Evolutionary conservation across 768 basidiomycete genomes (phyloP).

Genomic region (Pleurotus sapidus): DNA sequence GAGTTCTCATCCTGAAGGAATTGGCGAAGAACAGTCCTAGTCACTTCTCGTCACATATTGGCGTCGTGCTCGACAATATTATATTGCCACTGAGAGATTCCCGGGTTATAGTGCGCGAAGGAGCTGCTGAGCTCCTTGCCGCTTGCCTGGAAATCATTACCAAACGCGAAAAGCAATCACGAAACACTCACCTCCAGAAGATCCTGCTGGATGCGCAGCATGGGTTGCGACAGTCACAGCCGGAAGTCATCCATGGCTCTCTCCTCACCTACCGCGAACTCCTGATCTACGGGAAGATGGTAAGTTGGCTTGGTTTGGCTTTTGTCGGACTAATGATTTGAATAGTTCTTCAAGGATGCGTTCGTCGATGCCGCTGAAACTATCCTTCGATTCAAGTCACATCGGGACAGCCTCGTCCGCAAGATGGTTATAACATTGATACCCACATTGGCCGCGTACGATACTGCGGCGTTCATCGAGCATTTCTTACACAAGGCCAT

Average conservation of each 20-base stretch:
- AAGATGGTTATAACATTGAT: conserved; percentile 96
- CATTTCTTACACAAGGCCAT: conserved; percentile 93
- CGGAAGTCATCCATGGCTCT: conserved; percentile 92
- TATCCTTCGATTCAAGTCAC: conserved; percentile 83
- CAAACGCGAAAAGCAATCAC: conserved; percentile 64
- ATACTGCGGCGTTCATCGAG: conserved; percentile 88
- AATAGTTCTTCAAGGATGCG: conserved; percentile 82
- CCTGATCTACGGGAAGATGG: conserved; percentile 91
- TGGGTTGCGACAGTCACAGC: conserved; percentile 74
- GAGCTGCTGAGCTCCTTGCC: conserved; percentile 90
- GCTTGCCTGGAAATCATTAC: conserved; percentile 89
- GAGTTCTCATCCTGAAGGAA: conserved; percentile 92
- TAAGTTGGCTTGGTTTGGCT: conserved; percentile 32
- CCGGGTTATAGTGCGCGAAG: conserved; percentile 87
- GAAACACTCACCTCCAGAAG: conserved; percentile 66
- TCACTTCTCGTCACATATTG: conserved; percentile 87
- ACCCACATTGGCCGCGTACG: conserved; percentile 91
- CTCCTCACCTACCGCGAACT: conserved; percentile 89
- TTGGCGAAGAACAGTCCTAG: conserved; percentile 85
- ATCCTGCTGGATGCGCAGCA: conserved; percentile 88
- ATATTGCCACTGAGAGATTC: conserved; percentile 87
- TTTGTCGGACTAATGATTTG: neutral
- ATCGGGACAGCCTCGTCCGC: conserved; percentile 84
- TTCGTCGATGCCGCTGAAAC: conserved; percentile 88
- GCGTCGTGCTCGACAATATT: conserved; percentile 88